A percentile compares a stretch with the other conserved stretches of the same genome.
Evolutionary conservation across 2,329 filamentous ascomycete species (phyloP).

Genomic region (Pleurostoma richardsiae): DNA sequence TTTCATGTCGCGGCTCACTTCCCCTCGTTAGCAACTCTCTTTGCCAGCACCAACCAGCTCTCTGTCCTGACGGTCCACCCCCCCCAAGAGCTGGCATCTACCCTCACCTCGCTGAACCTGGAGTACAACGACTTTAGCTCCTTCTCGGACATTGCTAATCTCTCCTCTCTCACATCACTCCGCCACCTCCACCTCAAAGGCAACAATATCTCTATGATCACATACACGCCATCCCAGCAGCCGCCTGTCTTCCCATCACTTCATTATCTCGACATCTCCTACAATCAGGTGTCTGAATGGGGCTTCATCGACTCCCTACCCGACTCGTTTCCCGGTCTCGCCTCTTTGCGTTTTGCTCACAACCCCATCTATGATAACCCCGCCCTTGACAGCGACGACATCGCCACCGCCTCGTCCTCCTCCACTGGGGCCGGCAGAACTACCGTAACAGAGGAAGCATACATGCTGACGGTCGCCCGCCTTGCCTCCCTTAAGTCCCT

Average conservation of each 20-base stretch:
- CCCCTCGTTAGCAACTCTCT: conserved; percentile 41
- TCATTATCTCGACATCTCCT: conserved; percentile 67
- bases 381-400: conserved; percentile 24
- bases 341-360: conserved; percentile 71
- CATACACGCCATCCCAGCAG: conserved; percentile 18
- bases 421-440: conserved; percentile 28
- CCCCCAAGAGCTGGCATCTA: conserved; percentile 36
- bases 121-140: conserved; percentile 66
- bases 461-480: conserved; percentile 82
- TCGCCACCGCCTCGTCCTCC: conserved; percentile 11
- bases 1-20: conserved; percentile 50
- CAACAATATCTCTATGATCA: conserved; percentile 58
- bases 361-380: conserved; percentile 74
- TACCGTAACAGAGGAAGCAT: conserved; percentile 68
- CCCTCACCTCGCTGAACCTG: conserved; percentile 59
- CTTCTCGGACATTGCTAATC: conserved; percentile 50
- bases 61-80: conserved; percentile 34
- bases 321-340: conserved; percentile 65
- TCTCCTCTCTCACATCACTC: conserved; percentile 46
- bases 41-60: conserved; percentile 55
- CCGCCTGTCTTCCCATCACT: conserved; percentile 47
- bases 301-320: conserved; percentile 66
- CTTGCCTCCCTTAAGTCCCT: conserved; percentile 62
- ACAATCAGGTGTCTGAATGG: conserved; percentile 68
- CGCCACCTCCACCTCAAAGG: conserved; percentile 68